Conservation (phyloP, 192 early-diverging fungal genomes). For the Backusella morwellensis region DNA sequence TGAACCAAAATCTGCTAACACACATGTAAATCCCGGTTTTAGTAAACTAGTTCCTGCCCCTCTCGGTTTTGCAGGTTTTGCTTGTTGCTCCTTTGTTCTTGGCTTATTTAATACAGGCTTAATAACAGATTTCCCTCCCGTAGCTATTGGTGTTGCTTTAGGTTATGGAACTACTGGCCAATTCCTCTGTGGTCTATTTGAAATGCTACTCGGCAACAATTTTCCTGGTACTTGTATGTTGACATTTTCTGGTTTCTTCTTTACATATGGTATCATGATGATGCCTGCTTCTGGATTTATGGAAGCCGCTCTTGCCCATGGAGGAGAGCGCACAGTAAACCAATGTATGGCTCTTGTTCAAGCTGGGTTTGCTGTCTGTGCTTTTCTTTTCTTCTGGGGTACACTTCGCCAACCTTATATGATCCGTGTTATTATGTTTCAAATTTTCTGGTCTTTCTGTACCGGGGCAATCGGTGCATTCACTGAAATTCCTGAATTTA, state of each 20-base stretch:
- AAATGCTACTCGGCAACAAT: constrained; percentile 19
- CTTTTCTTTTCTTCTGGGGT: constrained; percentile 23
- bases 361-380: constrained; percentile 13
- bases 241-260: constrained; percentile 23
- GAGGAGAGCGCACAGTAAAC: neutral
- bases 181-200: constrained; percentile 14
- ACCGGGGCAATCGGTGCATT: constrained; percentile 10
- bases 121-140: neutral
- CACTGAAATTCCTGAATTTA: neutral
- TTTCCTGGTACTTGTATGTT: constrained; percentile 22
- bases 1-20: neutral
- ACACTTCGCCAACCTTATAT: constrained; percentile 21
- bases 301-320: neutral
- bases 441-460: constrained; percentile 22
- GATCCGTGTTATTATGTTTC: constrained; percentile 15
- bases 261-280: constrained; percentile 29
- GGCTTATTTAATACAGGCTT: constrained; percentile 21
- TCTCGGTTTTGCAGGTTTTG: constrained; percentile 20
- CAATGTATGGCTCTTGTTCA: constrained; percentile 3
- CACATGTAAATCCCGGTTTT: neutral
- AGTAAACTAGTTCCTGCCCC: neutral
- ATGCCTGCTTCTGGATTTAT: constrained; percentile 13
- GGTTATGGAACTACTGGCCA: constrained; percentile 16
- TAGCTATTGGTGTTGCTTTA: constrained; percentile 24
- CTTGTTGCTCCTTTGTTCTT: constrained; percentile 13